Conservation (phyloP, 139 green algal species). For the Chlorella sp. region DNA sequence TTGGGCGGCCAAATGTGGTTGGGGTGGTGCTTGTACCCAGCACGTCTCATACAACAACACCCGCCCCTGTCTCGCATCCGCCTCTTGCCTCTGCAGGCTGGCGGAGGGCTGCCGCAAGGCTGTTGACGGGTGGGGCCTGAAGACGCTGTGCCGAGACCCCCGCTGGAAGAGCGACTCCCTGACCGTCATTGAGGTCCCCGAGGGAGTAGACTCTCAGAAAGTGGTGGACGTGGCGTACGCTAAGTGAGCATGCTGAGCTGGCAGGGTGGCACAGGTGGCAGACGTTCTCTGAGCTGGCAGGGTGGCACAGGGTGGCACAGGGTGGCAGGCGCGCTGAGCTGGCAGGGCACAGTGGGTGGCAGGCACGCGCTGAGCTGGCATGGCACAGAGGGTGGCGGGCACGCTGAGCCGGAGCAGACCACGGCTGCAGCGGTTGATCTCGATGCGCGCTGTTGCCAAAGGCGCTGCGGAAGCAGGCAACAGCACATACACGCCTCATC, state of each 20-base stretch:
- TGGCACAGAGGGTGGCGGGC: too few species aligned
- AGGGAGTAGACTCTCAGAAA: conserved; percentile 86
- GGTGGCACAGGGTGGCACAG: too few species aligned
- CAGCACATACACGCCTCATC: too few species aligned
- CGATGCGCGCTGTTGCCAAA: not conserved
- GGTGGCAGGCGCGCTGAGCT: not conserved
- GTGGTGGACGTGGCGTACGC: conserved; percentile 91
- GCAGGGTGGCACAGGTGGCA: too few species aligned
- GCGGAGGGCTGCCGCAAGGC: conserved; percentile 82
- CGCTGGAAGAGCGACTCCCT: conserved; percentile 92
- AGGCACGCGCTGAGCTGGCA: too few species aligned
- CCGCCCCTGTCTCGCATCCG: too few species aligned
- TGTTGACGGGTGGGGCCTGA: conserved; percentile 91
- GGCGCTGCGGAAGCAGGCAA: too few species aligned
- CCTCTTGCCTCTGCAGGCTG: conserved; percentile 39
- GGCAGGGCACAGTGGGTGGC: too few species aligned
- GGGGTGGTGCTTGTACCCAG: not conserved
- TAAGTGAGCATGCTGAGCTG: conserved; percentile 27
- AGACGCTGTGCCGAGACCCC: conserved; percentile 90
- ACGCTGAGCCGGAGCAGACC: not conserved
- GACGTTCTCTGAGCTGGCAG: too few species aligned
- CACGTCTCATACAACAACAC: too few species aligned
- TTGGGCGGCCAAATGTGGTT: not conserved
- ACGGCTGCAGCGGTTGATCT: not conserved
- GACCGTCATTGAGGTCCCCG: conserved; percentile 91